Base-by-base conservation (phyloP, 2,329 filamentous ascomycete genomes). In the Sporothrix brunneoviolacea region DNA sequence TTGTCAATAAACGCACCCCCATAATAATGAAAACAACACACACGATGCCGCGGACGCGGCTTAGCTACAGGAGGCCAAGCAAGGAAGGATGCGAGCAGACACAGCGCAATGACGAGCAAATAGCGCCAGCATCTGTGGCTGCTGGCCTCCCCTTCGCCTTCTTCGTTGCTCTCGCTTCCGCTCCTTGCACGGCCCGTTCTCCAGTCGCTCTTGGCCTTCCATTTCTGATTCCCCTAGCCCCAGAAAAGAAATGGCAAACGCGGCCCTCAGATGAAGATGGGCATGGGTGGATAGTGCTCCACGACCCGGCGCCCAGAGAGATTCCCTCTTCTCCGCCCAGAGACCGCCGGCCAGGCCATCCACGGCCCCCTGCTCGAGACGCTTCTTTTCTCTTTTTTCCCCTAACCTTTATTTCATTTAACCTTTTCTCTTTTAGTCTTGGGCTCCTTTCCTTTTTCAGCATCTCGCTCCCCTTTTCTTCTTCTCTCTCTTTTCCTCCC, bases 371-470 rank as follows among this genome's bases (percentile, higher is more conserved):
- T 36, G 43, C n/a, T n/a, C n/a, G n/a, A n/a, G n/a, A n/a, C n/a
- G n/a, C n/a, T n/a, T n/a, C n/a, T n/a, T n/a, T n/a, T n/a, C n/a
- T n/a, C n/a, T n/a, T n/a, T n/a, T n/a, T n/a, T 38, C 33, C 40
- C 27, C 19, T 30, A 15, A 28, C 35, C 24, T 38, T 43, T 28
- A 21, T 36, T 42, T 53, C 43, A 53, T 50, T 55, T 48, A 47
- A 53, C 50, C 53, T 54, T 50, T 18, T 43, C 50, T 39, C 35
- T 37, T 51, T 54, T 35, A 15, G 38, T 44, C 28, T 28, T 51
- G 48, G 38, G 22, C 32, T 50, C 40, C 28, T 45, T 48, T 48
- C 44, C 39, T 33, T 47, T 22, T 47, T 38, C 47, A 44, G 46
- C 37, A 15, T 22, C 24, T 13, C 30, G 30, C 38, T 47, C 38